Evolutionary conservation across 495 filamentous ascomycete species (phyloP), one percentile per base, ranked within the genome.

Genomic region (Zalerion maritima): DNA sequence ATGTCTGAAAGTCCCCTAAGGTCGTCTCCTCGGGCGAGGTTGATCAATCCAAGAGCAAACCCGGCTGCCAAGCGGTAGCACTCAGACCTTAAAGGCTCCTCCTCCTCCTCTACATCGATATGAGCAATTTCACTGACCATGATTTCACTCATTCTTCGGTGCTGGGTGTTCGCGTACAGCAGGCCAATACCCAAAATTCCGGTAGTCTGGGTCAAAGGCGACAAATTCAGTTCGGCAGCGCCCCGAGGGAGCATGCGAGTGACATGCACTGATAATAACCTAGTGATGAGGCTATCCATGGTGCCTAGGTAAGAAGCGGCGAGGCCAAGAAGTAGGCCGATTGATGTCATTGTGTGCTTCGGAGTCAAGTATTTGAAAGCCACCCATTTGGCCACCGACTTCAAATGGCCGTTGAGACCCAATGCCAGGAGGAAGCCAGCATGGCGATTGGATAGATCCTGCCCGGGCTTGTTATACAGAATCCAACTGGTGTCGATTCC

Each of bases 401-500:
- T 91, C 19, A 99, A 62, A 57, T 96, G 91, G 0, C 91, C 91
- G 49, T 93, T 94, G 26, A 99, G 62, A n/a, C 89, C 89, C 4
- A 99, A 55, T 6, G 81, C 89, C 6, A 99, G 57, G 6, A 99
- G 55, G 36, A 99, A 89, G 0, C 89, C 89, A 26, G 89, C 91
- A 46, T 99, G 89, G 9, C 86, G 71, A 44, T 94, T 93, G 21
- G 71, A 89, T 1, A 92, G 71, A 15, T 99, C 91, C 19, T 71
- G 66, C 0, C 54, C 57, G 1, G 91, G 87, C 47, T 93, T 96
- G 56, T 99, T 99, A 59, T 89, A 94, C 21, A 93, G 62, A 41
- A 99, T 93, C 89, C 89, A 99, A 0, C 85, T 93, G 2, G 85
- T 94, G 41, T 99, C 89, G 35, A 99, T 94, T 4, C 85, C 84